Base-by-base conservation (phyloP, 2,329 filamentous ascomycete species). In the Zymoseptoria brevis region DNA sequence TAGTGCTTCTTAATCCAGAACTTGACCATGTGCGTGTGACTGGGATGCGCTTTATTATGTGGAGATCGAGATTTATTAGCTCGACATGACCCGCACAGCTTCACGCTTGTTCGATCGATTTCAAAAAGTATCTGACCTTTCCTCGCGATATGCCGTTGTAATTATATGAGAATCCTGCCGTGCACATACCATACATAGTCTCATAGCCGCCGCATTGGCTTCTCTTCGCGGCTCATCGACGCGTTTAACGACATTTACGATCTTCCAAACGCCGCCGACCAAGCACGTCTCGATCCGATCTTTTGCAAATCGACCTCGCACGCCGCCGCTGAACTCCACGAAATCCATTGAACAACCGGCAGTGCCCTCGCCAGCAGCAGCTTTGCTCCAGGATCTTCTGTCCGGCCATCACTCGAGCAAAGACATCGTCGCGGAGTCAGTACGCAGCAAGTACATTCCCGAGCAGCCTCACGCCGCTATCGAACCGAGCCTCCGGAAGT, bases 131-230 rank as follows among this genome's bases (percentile, higher is more conserved):
- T 35, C 30, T 35, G 30, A 24, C 11, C 35, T 41, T 4, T 16
- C 35, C 16, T 41, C 35, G 16, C 35, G 35, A 45, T n/a, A n/a
- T n/a, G 35, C 35, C 2, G 16, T 45, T 45, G 35, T 45, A 45
- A 45, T n/a, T n/a, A 13, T 16, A n/a, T 45, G 35, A 3, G 35
- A n/a, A 16, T 45, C 3, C 13, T 45, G 16, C 13, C 35, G 6
- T 16, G 13, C 5, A 13, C 9, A 41, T 41, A 45, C 3, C 5
- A n/a, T 45, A 45, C 35, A 45, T 45, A 45, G 16, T n/a, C 35
- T n/a, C 22, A 9, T 8, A 55, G 19, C 35, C 55, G 59, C 52
- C 63, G 54, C 57, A 58, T 64, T 65, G 63, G 63, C 63, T 62
- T 59, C 60, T 49, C 29, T 55, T 24, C 29, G 22, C 26, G 54